A percentile compares a stretch with the other conserved stretches of the same genome.
Evolutionary conservation across 2,329 filamentous ascomycete genomes (phyloP).

Genomic region (Pseudocercospora eumusae): DNA sequence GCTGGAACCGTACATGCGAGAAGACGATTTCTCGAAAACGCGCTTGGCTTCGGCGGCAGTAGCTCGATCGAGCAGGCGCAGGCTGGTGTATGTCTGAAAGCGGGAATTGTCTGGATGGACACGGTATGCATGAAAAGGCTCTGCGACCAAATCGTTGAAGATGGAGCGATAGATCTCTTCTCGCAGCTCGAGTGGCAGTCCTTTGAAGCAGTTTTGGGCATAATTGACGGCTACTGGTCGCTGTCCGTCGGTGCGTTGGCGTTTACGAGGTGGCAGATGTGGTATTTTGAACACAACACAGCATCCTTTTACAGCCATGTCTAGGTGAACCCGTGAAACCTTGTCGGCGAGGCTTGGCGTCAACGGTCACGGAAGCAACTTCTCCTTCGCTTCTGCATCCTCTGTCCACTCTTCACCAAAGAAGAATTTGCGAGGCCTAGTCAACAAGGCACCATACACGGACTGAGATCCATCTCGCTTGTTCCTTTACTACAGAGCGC

Average conservation of each 20-base stretch:
- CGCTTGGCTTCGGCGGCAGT: not conserved
- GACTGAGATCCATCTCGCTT: not conserved
- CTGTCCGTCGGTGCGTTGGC: not conserved
- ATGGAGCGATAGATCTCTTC: no score
- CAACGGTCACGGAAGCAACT: not conserved
- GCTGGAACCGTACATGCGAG: not conserved
- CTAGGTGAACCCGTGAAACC: not conserved
- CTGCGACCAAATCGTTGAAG: not conserved
- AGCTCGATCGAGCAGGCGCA: not conserved
- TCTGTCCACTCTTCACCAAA: not conserved
- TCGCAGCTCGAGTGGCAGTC: not conserved
- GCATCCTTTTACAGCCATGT: not conserved
- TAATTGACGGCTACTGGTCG: not conserved
- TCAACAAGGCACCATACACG: not conserved
- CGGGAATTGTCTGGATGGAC: not conserved
- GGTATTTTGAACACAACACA: not conserved
- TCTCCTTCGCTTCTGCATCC: not conserved
- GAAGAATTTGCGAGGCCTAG: constrained; percentile 3
- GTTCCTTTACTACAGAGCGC: constrained; percentile 2
- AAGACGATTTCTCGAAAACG: not conserved
- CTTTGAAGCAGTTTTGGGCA: not conserved
- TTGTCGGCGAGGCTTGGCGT: not conserved
- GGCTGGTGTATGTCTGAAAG: not conserved
- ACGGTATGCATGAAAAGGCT: not conserved
- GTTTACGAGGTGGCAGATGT: not conserved